Evolutionary conservation across 495 filamentous ascomycete species (phyloP), one percentile per base, ranked within the genome.

Genomic region (Platismatia glauca): DNA sequence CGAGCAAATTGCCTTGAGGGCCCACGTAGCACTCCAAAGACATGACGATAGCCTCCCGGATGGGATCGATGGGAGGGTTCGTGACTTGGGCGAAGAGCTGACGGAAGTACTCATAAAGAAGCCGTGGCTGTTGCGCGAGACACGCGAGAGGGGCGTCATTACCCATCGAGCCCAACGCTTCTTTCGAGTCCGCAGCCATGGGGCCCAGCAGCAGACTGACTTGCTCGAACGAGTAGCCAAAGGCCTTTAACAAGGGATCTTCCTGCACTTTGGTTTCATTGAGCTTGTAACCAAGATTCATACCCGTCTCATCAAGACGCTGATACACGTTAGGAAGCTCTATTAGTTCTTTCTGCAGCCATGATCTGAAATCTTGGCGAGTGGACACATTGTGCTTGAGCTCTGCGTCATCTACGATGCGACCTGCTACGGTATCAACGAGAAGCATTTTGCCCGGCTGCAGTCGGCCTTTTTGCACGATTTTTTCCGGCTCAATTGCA

Each of bases 31-130:
- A 95, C 68, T 96, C 95, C 39, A 97, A 77, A 55, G 95, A 97
- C 94, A 99, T 99, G 72, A 99, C 94, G 64, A 97, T 94, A 22
- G 94, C 94, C 78, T 99, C 94, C 75, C 94, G 84, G 69, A 99
- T 99, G 9, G 94, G 94, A 70, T 99, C 94, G 72, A 99, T 99
- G 9, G 94, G 94, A 62, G 94, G 94, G 72, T 99, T 99, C 41
- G 94, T 99, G 74, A 99, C 94, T 79, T 99, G 94, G 12, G 94
- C 94, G 72, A 99, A 99, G 37, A 99, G 86, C 78, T 99, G 90
- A 37, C 95, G 86, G 86, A 97, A 99, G 75, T 99, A 99, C 74
- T 99, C 94, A 72, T 90, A 96, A 46, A 97, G 84, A 60, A 97
- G 80, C 68, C 93, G 90, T 60, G 94, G 93, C 60, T 94, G 88